A percentile compares a stretch with the other conserved stretches of the same genome.
Evolutionary conservation across 1,139 yeast species (phyloP).

Genomic region (Saccharomyces hybrid): DNA sequence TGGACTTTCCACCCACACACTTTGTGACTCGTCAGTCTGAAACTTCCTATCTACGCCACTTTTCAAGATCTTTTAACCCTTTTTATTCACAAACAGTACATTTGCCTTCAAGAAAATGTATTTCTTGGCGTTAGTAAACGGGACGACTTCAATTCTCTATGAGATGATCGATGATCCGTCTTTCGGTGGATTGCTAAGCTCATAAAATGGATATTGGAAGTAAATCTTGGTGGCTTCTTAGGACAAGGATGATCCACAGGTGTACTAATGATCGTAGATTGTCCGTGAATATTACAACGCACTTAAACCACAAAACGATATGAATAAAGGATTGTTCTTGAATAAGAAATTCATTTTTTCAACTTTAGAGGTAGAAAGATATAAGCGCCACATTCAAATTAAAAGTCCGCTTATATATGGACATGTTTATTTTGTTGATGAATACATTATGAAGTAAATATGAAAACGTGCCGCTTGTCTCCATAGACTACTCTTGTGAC

Average conservation of each 20-base stretch:
- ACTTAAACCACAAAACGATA: not conserved
- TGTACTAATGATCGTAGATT: not conserved
- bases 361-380: not conserved
- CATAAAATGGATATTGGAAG: not conserved
- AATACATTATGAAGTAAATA: not conserved
- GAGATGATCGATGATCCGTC: not conserved
- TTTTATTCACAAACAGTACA: not conserved
- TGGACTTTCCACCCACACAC: not conserved
- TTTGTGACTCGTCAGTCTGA: not conserved
- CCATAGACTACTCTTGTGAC: not conserved
- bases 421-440: not conserved
- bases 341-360: not conserved
- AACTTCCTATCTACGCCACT: not conserved
- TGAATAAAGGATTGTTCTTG: not conserved
- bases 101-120: not conserved
- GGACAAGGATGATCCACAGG: not conserved
- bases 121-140: not conserved
- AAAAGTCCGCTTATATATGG: not conserved
- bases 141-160: not conserved
- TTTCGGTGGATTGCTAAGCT: not conserved
- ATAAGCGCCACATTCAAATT: not conserved
- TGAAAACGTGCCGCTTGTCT: not conserved
- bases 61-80: not conserved
- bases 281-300: not conserved
- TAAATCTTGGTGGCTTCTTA: not conserved